A percentile compares a stretch with the other conserved stretches of the same genome.
Conservation (phyloP, 169 alveolate genomes). For the Plasmodium ovale region DNA sequence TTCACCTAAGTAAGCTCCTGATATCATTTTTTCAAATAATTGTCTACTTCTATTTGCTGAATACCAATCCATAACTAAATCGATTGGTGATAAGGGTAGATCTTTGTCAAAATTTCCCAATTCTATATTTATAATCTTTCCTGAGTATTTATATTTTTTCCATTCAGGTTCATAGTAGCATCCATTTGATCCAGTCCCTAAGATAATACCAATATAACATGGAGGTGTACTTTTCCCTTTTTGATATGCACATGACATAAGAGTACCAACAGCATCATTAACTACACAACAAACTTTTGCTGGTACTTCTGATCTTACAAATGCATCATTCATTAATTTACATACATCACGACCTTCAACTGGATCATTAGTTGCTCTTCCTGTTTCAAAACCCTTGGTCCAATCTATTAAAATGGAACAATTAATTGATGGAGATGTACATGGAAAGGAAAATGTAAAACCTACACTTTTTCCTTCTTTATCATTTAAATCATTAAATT, state of each 20-base stretch:
- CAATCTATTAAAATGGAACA: constrained; percentile 87
- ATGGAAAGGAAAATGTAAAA: constrained; percentile 91
- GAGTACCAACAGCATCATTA: constrained; percentile 93
- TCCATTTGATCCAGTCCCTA: constrained; percentile 92
- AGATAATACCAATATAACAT: constrained; percentile 88
- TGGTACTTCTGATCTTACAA: constrained; percentile 84
- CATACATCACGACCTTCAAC: constrained; percentile 94
- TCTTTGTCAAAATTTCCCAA: constrained; percentile 90
- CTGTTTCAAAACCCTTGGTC: constrained; percentile 95
- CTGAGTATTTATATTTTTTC: constrained; percentile 86
- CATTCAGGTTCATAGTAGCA: constrained; percentile 92
- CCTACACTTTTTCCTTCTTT: constrained; percentile 82
- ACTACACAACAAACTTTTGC: constrained; percentile 86
- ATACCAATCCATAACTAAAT: constrained; percentile 85
- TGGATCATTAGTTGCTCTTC: constrained; percentile 90
- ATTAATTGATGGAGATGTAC: constrained; percentile 83
- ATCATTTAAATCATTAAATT: constrained; percentile 65
- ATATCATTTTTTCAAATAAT: constrained; percentile 88
- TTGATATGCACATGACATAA: constrained; percentile 91
- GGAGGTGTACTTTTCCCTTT: constrained; percentile 84
- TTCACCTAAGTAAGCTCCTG: constrained; percentile 93
- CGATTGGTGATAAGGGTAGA: constrained; percentile 89
- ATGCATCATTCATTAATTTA: constrained; percentile 87
- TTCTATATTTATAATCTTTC: constrained; percentile 90
- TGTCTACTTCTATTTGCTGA: constrained; percentile 91